Evolutionary conservation across 1,139 yeast genomes (phyloP).

Genomic region (Lodderomyces elongisporus): DNA sequence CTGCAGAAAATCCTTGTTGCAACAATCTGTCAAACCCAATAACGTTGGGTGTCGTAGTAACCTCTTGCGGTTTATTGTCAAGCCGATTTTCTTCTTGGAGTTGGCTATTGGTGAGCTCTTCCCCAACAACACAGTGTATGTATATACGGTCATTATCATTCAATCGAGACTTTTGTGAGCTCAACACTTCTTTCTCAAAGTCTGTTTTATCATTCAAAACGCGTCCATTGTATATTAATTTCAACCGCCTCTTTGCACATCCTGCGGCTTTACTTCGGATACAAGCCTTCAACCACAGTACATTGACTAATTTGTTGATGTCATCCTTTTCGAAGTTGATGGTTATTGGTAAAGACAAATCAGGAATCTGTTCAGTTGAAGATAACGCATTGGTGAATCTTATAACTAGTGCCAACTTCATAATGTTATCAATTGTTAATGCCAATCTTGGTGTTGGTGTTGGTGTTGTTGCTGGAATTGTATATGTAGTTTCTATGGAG

Average conservation of each 20-base stretch:
- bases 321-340: conserved; percentile 30
- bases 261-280: conserved; percentile 25
- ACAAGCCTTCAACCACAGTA: conserved; percentile 20
- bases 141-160: conserved; percentile 32
- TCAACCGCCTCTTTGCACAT: conserved; percentile 46
- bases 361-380: conserved; percentile 20
- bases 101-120: conserved; percentile 53
- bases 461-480: too few relatives aligned
- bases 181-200: conserved; percentile 46
- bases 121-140: conserved; percentile 82
- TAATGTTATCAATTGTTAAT: conserved; percentile 6
- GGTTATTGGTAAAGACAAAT: conserved; percentile 27
- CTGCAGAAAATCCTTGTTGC: conserved; percentile 76
- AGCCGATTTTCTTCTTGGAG: conserved; percentile 57
- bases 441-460: too few relatives aligned
- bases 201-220: conserved; percentile 60
- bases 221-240: conserved; percentile 71
- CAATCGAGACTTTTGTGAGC: conserved; percentile 10
- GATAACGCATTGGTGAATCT: conserved; percentile 29
- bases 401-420: conserved; percentile 21
- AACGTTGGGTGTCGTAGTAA: conserved; percentile 62
- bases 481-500: too few relatives aligned
- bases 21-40: conserved; percentile 82
- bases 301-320: conserved; percentile 27
- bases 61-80: conserved; percentile 48